Evolutionary conservation across 345 rosid species (phyloP).

Genomic region (Camelina laxa): DNA sequence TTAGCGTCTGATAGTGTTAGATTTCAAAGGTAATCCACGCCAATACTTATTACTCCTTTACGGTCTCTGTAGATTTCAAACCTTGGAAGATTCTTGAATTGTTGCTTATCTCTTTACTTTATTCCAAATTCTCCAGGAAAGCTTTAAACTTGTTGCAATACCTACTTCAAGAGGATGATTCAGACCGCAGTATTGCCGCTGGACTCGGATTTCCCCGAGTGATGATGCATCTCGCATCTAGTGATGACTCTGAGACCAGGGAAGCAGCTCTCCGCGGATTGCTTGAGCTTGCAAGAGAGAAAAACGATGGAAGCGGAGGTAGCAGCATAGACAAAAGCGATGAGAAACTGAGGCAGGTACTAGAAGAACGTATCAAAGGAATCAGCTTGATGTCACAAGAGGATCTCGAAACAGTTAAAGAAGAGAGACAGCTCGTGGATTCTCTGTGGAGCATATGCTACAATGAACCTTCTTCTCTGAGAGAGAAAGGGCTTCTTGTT

Average conservation of each 20-base stretch:
- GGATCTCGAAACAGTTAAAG: constrained; percentile 78
- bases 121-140: constrained; percentile 60
- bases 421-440: constrained; percentile 87
- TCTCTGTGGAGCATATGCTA: constrained; percentile 72
- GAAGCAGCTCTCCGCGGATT: constrained; percentile 88
- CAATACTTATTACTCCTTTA: not conserved
- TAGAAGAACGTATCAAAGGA: constrained; percentile 66
- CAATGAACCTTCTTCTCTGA: constrained; percentile 75
- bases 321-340: constrained; percentile 54
- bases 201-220: constrained; percentile 82
- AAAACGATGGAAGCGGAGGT: constrained; percentile 41
- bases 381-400: constrained; percentile 77
- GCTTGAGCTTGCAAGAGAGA: constrained; percentile 67
- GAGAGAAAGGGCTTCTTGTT: constrained; percentile 75
- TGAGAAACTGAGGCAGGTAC: constrained; percentile 67
- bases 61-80: not conserved
- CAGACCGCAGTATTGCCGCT: constrained; percentile 63
- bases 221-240: constrained; percentile 86
- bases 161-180: constrained; percentile 70
- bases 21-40: constrained; percentile 73
- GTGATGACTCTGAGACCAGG: constrained; percentile 73
- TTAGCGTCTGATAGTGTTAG: constrained; percentile 70
- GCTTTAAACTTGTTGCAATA: constrained; percentile 90
- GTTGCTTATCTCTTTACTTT: not conserved
- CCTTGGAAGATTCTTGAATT: not conserved